phyloP scores from a whole-genome alignment of 1,139 yeast genomes.

The Pichia sp. region DNA sequence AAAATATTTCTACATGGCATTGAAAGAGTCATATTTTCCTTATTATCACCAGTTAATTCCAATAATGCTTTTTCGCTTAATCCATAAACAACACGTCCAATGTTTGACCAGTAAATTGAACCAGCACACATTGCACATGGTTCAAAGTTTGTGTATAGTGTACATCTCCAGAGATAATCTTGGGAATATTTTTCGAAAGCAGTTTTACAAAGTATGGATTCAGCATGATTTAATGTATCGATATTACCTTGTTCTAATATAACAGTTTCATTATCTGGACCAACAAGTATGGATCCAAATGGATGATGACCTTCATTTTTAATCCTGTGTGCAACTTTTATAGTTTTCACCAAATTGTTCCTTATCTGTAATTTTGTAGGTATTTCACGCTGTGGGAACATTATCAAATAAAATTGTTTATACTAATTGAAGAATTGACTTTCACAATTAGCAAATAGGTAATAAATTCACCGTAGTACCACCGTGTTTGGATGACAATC shows the following conservation, averaged over 20 bases:
- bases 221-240: slow-evolving; percentile 27
- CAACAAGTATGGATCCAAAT: slow-evolving; percentile 26
- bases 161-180: slow-evolving; percentile 24
- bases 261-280: slow-evolving; percentile 22
- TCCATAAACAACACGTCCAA: slow-evolving; percentile 26
- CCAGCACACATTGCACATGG: slow-evolving; percentile 29
- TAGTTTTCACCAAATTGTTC: slow-evolving; percentile 13
- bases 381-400: slow-evolving; percentile 16
- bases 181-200: slow-evolving; percentile 21
- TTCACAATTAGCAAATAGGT: no score
- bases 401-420: neutral
- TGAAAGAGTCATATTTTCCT: slow-evolving; percentile 25
- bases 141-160: slow-evolving; percentile 27
- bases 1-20: slow-evolving; percentile 21
- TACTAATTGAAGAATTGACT: no score
- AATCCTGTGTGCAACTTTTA: slow-evolving; percentile 19
- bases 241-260: slow-evolving; percentile 24
- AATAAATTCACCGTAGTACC: no score
- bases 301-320: slow-evolving; percentile 25
- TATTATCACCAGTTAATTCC: slow-evolving; percentile 21
- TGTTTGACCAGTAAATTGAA: slow-evolving; percentile 26
- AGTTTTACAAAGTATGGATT: slow-evolving; percentile 21
- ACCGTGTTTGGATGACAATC: no score
- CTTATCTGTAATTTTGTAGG: slow-evolving; percentile 13
- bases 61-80: slow-evolving; percentile 18